Evolutionary conservation across 1,284 basidiomycete species (phyloP).

Genomic region (Vanrija sp.): DNA sequence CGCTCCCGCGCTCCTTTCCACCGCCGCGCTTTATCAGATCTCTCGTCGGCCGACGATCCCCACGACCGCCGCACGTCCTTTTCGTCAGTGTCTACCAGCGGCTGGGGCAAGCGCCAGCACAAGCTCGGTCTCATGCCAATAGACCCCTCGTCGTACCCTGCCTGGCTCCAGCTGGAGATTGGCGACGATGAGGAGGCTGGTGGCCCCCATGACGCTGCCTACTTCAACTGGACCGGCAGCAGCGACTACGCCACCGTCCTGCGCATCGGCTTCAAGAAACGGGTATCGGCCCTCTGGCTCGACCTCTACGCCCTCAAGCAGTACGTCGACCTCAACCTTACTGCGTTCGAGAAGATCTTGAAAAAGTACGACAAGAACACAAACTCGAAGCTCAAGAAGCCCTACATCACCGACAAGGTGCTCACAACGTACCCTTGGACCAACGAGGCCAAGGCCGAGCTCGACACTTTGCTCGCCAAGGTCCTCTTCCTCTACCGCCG

Average conservation of each 20-base stretch:
- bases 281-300: constrained; percentile 83
- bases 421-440: constrained; percentile 67
- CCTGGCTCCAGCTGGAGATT: constrained; percentile 22
- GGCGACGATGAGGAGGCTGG: constrained; percentile 5
- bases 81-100: constrained; percentile 32
- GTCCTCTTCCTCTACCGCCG: constrained; percentile 77
- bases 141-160: constrained; percentile 32
- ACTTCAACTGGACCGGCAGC: constrained; percentile 69
- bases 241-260: constrained; percentile 84
- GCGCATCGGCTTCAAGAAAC: constrained; percentile 84
- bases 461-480: constrained; percentile 61
- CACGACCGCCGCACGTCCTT: constrained; percentile 37
- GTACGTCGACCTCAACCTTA: constrained; percentile 91
- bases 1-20: constrained; percentile 7
- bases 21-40: constrained; percentile 26
- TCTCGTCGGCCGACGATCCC: constrained; percentile 24
- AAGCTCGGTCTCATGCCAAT: constrained; percentile 27
- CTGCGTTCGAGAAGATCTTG: constrained; percentile 91
- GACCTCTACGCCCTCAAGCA: constrained; percentile 77
- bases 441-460: constrained; percentile 59
- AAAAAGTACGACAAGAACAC: constrained; percentile 99
- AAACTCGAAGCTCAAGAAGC: constrained; percentile 75
- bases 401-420: constrained; percentile 75
- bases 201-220: constrained; percentile 2
- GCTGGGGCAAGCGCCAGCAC: constrained; percentile 5